These are phyloP conservation scores for Tylopilus sp. DNA, from an alignment of 1,284 basidiomycete species.

Conservation along the genomic window DNA sequence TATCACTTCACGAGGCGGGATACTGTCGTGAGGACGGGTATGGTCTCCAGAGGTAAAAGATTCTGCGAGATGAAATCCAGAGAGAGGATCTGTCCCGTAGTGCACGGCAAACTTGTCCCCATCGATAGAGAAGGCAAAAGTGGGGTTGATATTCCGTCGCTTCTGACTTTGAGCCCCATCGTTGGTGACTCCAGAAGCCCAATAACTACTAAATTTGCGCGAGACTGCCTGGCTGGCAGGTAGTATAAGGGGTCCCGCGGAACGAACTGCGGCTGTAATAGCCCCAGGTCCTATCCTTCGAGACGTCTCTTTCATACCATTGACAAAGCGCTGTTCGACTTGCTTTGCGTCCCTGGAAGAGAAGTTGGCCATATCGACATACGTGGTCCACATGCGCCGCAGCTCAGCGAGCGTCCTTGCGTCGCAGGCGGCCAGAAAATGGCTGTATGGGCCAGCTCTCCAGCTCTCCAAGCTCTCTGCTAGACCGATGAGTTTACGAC, in stretches of 20 bases:
- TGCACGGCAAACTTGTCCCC: conserved; percentile 49
- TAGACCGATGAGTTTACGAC: conserved; percentile 41
- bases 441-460: conserved; percentile 42
- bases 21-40: neutral
- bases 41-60: conserved; percentile 27
- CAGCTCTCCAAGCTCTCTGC: conserved; percentile 42
- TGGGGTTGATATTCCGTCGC: conserved; percentile 43
- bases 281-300: neutral
- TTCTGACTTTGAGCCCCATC: conserved; percentile 9
- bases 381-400: conserved; percentile 44
- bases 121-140: conserved; percentile 44
- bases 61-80: conserved; percentile 47
- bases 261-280: conserved; percentile 29
- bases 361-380: conserved; percentile 21
- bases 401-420: conserved; percentile 43
- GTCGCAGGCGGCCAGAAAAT: conserved; percentile 39
- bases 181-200: conserved; percentile 45
- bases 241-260: conserved; percentile 39
- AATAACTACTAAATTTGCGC: conserved; percentile 37
- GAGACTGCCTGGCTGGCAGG: conserved; percentile 15
- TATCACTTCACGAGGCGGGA: conserved; percentile 12
- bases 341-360: conserved; percentile 18
- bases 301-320: conserved; percentile 10
- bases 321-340: conserved; percentile 16
- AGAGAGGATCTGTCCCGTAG: conserved; percentile 47